A percentile compares a stretch with the other conserved stretches of the same genome.
Conservation (phyloP, 78 protist species). For the Salpingoeca rosetta region DNA sequence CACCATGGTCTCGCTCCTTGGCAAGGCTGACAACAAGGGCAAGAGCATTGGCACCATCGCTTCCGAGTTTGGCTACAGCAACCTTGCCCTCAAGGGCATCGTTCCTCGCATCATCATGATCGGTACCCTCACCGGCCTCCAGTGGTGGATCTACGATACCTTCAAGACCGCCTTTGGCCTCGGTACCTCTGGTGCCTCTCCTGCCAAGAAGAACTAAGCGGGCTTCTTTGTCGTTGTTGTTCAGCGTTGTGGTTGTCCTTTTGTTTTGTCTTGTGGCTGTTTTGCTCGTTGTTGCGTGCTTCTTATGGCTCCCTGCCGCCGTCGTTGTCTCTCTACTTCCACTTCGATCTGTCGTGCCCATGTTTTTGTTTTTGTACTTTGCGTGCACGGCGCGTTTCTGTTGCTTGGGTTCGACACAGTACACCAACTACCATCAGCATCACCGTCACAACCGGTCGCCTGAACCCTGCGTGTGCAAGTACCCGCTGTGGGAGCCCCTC, state of each 20-base stretch:
- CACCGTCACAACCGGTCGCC: no score
- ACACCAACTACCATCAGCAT: no score
- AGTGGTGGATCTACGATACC: conserved; percentile 44
- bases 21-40: conserved; percentile 28
- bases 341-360: no score
- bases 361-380: no score
- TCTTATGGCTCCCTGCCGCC: no score
- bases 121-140: conserved; percentile 70
- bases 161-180: conserved; percentile 27
- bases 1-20: conserved; percentile 52
- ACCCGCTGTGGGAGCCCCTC: no score
- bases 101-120: conserved; percentile 61
- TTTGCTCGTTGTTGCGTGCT: background rate
- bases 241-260: no score
- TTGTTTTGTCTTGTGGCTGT: background rate
- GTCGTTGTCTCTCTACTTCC: no score
- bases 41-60: conserved; percentile 14
- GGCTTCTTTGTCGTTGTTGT: background rate
- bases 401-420: no score
- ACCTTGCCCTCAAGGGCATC: conserved; percentile 39
- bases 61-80: conserved; percentile 27
- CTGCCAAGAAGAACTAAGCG: background rate
- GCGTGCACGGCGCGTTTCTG: no score
- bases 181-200: background rate
- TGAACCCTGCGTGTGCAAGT: no score